These are phyloP conservation scores for Sclerotinia glacialis DNA, from an alignment of 2,329 filamentous ascomycete genomes.

Conservation along the genomic window DNA sequence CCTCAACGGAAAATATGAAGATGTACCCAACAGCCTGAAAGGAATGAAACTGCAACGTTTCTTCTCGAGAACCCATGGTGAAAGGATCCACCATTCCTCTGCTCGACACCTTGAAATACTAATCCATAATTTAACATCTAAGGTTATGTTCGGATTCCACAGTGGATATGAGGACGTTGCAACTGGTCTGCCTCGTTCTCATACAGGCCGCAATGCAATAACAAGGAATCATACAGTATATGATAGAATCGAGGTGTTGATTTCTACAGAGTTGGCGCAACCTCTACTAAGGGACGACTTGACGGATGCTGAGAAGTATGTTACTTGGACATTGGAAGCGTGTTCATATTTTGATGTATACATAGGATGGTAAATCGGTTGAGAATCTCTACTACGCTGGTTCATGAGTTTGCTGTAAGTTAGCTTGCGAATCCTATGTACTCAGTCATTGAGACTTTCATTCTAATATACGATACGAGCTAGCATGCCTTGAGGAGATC, in stretches of 20 bases:
- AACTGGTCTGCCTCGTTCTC: constrained; percentile 3
- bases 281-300: constrained; percentile 7
- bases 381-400: background rate
- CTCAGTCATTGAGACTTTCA: background rate
- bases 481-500: constrained; percentile 7
- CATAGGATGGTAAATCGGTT: background rate
- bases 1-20: background rate
- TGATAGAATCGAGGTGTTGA: background rate
- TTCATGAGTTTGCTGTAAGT: constrained; percentile 15
- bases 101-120: background rate
- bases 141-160: constrained; percentile 5
- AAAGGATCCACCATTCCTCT: background rate
- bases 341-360: background rate
- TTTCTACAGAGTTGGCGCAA: constrained; percentile 5
- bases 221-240: constrained; percentile 1
- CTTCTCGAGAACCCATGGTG: background rate
- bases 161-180: constrained; percentile 11
- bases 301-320: constrained; percentile 9
- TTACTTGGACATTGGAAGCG: background rate
- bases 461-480: background rate
- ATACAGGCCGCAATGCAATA: constrained; percentile 7
- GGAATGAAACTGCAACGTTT: background rate
- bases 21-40: background rate
- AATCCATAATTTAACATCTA: background rate
- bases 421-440: background rate